Evolutionary conservation across 2,329 filamentous ascomycete genomes (phyloP).

Genomic region (Fusarium nanum): DNA sequence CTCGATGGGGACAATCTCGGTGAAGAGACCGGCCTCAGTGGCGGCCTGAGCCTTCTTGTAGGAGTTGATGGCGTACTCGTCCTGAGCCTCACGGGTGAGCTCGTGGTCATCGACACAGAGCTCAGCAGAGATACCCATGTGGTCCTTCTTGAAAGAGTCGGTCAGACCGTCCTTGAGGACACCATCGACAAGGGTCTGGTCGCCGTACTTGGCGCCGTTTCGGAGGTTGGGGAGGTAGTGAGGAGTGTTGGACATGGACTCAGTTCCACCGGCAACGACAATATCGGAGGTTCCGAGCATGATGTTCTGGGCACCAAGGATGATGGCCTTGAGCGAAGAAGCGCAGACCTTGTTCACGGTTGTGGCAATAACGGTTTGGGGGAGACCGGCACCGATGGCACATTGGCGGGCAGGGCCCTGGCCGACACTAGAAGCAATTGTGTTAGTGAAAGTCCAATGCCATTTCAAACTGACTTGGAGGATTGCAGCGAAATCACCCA

Average conservation of each 20-base stretch:
- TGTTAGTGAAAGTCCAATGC: slow-evolving; percentile 23
- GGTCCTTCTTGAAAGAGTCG: slow-evolving; percentile 94
- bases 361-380: slow-evolving; percentile 83
- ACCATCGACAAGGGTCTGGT: slow-evolving; percentile 89
- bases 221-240: slow-evolving; percentile 94
- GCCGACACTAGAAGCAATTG: slow-evolving; percentile 72
- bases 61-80: slow-evolving; percentile 93
- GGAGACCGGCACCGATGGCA: slow-evolving; percentile 87
- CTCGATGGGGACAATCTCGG: slow-evolving; percentile 90
- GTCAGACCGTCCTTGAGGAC: slow-evolving; percentile 94
- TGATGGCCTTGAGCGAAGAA: slow-evolving; percentile 92
- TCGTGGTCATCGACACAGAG: slow-evolving; percentile 88
- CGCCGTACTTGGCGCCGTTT: slow-evolving; percentile 91
- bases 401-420: slow-evolving; percentile 97
- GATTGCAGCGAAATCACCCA: neutral
- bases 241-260: slow-evolving; percentile 98
- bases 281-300: slow-evolving; percentile 94
- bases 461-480: neutral
- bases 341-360: slow-evolving; percentile 99
- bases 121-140: slow-evolving; percentile 95
- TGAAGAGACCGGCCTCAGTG: slow-evolving; percentile 83
- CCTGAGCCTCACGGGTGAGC: slow-evolving; percentile 86
- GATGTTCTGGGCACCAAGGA: slow-evolving; percentile 95
- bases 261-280: slow-evolving; percentile 92
- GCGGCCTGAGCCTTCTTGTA: slow-evolving; percentile 95